phyloP scores from a whole-genome alignment of 179 eudicot species.

The Silene coronaria region DNA sequence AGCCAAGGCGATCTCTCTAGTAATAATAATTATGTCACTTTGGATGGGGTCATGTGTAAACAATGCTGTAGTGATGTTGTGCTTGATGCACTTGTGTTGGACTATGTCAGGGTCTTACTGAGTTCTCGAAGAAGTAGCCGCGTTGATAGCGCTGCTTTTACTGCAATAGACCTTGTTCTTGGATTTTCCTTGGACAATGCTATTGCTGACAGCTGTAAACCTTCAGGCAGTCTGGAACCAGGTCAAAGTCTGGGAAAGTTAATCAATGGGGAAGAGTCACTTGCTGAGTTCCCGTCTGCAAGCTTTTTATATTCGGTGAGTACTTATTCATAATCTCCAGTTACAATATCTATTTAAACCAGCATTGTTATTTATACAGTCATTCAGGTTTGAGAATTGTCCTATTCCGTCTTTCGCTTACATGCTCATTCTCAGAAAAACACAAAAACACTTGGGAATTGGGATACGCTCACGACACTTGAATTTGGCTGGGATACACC shows the following conservation, averaged over 20 bases:
- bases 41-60: conserved; percentile 72
- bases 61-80: conserved; percentile 73
- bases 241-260: conserved; percentile 37
- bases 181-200: conserved; percentile 47
- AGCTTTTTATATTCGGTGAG: conserved; percentile 74
- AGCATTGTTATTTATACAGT: background rate
- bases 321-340: background rate
- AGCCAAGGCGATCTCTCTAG: conserved; percentile 40
- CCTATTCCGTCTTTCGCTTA: no score
- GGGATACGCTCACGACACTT: no score
- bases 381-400: background rate
- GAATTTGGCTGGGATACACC: no score
- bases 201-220: conserved; percentile 27
- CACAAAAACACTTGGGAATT: no score
- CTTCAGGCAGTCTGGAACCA: conserved; percentile 31
- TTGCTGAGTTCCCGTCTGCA: conserved; percentile 84
- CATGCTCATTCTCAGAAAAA: no score
- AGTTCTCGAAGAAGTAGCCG: conserved; percentile 62
- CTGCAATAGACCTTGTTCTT: conserved; percentile 57
- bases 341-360: background rate
- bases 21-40: conserved; percentile 36
- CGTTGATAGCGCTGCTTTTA: conserved; percentile 50
- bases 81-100: conserved; percentile 74
- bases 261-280: conserved; percentile 71
- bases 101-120: conserved; percentile 67